phyloP scores from a whole-genome alignment of 495 filamentous ascomycete genomes.

The Poronia punctata region DNA sequence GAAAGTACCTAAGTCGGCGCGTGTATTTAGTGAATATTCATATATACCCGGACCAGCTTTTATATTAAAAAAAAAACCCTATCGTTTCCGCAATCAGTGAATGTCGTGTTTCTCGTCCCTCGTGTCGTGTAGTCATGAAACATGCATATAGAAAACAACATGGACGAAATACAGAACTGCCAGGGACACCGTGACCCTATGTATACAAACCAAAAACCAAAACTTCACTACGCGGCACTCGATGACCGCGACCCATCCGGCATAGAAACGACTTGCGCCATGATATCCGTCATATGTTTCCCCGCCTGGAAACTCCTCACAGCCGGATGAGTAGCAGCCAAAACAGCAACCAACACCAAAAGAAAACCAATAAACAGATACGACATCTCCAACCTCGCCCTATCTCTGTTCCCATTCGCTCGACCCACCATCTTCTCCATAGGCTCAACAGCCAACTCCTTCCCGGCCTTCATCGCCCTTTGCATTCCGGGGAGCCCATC shows the following conservation, averaged over 20 bases:
- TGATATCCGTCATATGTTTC: conserved; percentile 11
- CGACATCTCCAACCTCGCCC: conserved; percentile 12
- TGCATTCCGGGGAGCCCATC: conserved; percentile 48
- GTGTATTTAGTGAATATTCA: too few relatives aligned
- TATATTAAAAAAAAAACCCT: too few relatives aligned
- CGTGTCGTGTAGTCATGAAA: too few relatives aligned
- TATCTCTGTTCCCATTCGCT: conserved; percentile 10
- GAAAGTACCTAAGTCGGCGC: too few relatives aligned
- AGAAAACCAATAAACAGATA: conserved; percentile 20
- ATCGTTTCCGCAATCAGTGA: too few relatives aligned
- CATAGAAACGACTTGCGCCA: conserved; percentile 13
- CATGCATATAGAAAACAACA: too few relatives aligned
- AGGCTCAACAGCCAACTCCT: conserved; percentile 37
- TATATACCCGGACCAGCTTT: too few relatives aligned
- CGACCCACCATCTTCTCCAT: conserved; percentile 46
- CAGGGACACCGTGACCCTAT: too few relatives aligned
- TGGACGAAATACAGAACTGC: too few relatives aligned
- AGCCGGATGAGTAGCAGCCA: conserved; percentile 21
- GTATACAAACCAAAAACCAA: too few relatives aligned
- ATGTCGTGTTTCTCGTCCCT: too few relatives aligned
- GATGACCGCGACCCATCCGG: conserved; percentile 14
- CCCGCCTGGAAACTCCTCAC: conserved; percentile 19
- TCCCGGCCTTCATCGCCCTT: conserved; percentile 31
- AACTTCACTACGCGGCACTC: too few relatives aligned
- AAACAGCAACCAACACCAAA: conserved; percentile 14